phyloP scores from a whole-genome alignment of 495 filamentous ascomycete genomes.

The Rhypophila decipiens region DNA sequence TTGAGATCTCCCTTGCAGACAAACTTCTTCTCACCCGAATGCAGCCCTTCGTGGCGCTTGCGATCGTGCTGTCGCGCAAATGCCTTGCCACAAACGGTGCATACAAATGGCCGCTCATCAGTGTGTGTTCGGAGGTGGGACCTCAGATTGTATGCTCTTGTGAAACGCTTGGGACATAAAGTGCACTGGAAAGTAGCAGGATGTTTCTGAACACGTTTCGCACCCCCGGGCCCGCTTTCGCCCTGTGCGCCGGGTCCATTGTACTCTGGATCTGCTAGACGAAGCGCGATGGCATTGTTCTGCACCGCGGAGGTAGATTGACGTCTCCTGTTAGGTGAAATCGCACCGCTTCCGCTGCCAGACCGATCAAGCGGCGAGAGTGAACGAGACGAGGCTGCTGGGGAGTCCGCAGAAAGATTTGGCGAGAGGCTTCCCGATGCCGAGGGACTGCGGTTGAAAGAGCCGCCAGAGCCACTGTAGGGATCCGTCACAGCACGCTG shows the following conservation, averaged over 20 bases:
- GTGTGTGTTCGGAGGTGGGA: conserved; percentile 92
- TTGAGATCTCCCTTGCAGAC: conserved; percentile 89
- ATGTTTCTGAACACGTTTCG: conserved; percentile 87
- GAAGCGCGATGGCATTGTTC: conserved; percentile 87
- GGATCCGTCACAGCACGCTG: conserved; percentile 73
- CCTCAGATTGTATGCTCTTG: conserved; percentile 81
- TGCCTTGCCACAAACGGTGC: conserved; percentile 91
- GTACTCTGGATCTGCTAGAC: conserved; percentile 81
- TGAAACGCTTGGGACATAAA: conserved; percentile 82
- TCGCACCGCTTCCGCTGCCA: conserved; percentile 36
- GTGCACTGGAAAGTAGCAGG: conserved; percentile 86
- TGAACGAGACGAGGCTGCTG: conserved; percentile 51
- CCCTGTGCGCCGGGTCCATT: conserved; percentile 47
- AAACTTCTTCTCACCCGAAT: conserved; percentile 94
- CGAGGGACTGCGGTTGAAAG: conserved; percentile 33
- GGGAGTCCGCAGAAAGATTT: conserved; percentile 38
- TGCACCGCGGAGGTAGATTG: conserved; percentile 82
- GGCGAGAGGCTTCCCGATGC: conserved; percentile 37
- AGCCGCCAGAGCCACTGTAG: conserved; percentile 40
- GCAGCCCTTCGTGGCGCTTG: conserved; percentile 84
- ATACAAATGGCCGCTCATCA: conserved; percentile 90
- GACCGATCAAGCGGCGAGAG: conserved; percentile 61
- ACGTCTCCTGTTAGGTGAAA: conserved; percentile 63
- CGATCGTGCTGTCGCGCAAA: conserved; percentile 92
- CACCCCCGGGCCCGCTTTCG: conserved; percentile 35